phyloP scores from a whole-genome alignment of 2,329 filamentous ascomycete genomes.

The Cylindrodendrum hubeiense region DNA sequence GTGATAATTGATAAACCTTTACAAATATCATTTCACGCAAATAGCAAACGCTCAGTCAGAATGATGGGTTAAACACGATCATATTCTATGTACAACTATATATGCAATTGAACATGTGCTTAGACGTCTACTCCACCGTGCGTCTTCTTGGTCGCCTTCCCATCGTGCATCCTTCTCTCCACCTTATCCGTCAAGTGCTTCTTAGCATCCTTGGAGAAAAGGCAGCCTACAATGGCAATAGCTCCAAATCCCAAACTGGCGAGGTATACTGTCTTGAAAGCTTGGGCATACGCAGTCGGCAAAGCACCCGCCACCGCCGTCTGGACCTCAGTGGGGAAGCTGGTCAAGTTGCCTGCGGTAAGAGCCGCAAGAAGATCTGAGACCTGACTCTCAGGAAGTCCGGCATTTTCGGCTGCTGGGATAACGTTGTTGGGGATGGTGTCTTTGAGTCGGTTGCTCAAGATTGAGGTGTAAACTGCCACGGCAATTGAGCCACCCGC shows the following conservation, averaged over 20 bases:
- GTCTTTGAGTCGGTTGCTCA: conserved; percentile 51
- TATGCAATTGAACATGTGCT: background rate
- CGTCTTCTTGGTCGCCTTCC: conserved; percentile 22
- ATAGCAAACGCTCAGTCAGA: background rate
- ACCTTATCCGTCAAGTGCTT: conserved; percentile 50
- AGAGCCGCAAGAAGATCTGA: conserved; percentile 50
- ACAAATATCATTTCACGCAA: background rate
- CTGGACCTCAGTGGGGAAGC: conserved; percentile 47
- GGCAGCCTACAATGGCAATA: conserved; percentile 51
- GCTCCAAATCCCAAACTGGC: conserved; percentile 53
- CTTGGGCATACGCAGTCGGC: conserved; percentile 52
- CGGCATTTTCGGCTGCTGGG: conserved; percentile 51
- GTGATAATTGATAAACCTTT: background rate
- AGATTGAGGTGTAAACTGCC: conserved; percentile 54
- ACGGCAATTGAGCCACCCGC: conserved; percentile 53
- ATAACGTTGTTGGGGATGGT: conserved; percentile 52
- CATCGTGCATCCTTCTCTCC: conserved; percentile 49
- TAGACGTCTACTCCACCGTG: conserved; percentile 1
- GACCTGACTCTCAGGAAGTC: conserved; percentile 48
- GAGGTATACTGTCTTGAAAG: conserved; percentile 56
- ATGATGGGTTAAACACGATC: background rate
- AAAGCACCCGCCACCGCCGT: conserved; percentile 45
- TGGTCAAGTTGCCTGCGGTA: conserved; percentile 45
- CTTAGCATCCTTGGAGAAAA: conserved; percentile 52
- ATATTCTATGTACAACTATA: background rate